Percentiles rank a stretch among this genome's conserved stretches.
Conservation (phyloP, 2,329 filamentous ascomycete genomes). For the Alternaria brassicae region DNA sequence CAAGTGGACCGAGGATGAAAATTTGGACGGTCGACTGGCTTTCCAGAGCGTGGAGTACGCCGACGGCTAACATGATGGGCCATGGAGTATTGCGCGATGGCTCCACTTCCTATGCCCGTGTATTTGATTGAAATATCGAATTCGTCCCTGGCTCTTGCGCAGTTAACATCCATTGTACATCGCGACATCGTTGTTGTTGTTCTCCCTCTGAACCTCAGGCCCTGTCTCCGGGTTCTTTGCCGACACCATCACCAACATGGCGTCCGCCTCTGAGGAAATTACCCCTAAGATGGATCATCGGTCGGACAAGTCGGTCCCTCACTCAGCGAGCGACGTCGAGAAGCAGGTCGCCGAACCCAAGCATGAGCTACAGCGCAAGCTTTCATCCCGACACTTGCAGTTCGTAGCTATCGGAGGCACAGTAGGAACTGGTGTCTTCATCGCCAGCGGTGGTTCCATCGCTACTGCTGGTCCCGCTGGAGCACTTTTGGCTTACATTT, state of each 20-base stretch:
- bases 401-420: conserved; percentile 52
- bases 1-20: conserved; percentile 45
- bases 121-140: conserved; percentile 35
- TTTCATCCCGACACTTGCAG: conserved; percentile 49
- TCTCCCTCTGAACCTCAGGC: conserved; percentile 18
- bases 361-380: conserved; percentile 45
- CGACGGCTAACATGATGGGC: conserved; percentile 31
- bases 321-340: conserved; percentile 45
- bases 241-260: conserved; percentile 28
- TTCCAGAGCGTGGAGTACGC: conserved; percentile 36
- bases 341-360: conserved; percentile 40
- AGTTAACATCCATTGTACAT: conserved; percentile 23
- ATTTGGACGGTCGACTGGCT: conserved; percentile 34
- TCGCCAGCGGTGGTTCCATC: conserved; percentile 58
- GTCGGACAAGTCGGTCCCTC: conserved; percentile 42
- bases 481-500: conserved; percentile 55
- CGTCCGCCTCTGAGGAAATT: conserved; percentile 32
- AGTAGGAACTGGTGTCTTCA: conserved; percentile 63
- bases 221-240: conserved; percentile 16
- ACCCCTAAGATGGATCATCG: conserved; percentile 37
- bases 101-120: conserved; percentile 21
- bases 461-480: conserved; percentile 58
- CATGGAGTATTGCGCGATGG: conserved; percentile 25
- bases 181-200: conserved; percentile 19
- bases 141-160: conserved; percentile 20